Evolutionary conservation across 192 early-diverging fungal genomes (phyloP).

Genomic region (Backusella circina): DNA sequence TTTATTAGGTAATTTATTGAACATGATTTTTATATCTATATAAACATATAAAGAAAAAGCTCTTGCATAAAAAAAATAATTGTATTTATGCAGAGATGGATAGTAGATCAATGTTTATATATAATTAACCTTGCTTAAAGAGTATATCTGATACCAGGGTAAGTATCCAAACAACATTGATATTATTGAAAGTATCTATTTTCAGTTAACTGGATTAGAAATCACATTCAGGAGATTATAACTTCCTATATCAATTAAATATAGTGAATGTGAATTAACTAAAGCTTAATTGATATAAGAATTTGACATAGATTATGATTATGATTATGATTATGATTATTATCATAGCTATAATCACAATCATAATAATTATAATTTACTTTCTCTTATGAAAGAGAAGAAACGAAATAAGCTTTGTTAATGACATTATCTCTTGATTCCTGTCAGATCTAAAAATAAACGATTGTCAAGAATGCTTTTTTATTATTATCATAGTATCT

Average conservation of each 20-base stretch:
- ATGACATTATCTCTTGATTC: background rate
- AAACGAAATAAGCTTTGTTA: background rate
- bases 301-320: background rate
- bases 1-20: background rate
- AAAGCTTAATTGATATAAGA: background rate
- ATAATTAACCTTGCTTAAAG: background rate
- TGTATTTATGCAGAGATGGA: background rate
- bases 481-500: background rate
- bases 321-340: too few relatives aligned
- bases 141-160: background rate
- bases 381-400: background rate
- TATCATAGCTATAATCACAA: too few relatives aligned
- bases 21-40: background rate
- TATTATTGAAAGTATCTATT: background rate
- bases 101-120: background rate
- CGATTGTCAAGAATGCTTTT: background rate
- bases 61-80: background rate
- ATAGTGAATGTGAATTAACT: background rate
- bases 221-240: background rate
- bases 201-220: background rate
- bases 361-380: too few relatives aligned
- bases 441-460: background rate
- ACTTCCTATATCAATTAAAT: background rate
- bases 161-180: background rate
- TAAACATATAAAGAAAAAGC: background rate